Conservation (phyloP, 2,329 filamentous ascomycete species). For the Ploettnerulaceae sp. region DNA sequence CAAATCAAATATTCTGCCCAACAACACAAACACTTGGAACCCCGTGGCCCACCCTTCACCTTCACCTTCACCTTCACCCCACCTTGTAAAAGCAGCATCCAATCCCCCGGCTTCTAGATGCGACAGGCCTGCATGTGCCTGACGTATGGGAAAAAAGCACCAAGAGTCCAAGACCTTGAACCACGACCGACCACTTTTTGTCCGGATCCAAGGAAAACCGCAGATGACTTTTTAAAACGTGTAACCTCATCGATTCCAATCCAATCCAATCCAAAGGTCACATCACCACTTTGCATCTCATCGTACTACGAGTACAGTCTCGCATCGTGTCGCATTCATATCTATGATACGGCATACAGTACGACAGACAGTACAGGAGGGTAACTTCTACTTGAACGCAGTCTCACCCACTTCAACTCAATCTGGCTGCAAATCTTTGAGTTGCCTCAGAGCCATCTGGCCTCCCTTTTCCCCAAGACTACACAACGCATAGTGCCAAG, state of each 20-base stretch:
- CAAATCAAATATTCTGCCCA: too few species aligned
- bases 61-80: not conserved
- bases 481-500: too few species aligned
- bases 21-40: too few species aligned
- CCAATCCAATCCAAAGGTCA: too few species aligned
- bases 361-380: too few species aligned
- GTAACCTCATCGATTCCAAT: conserved; percentile 3
- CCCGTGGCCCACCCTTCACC: too few species aligned
- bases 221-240: conserved; percentile 15
- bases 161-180: too few species aligned
- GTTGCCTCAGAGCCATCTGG: not conserved
- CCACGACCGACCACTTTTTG: not conserved
- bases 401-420: not conserved
- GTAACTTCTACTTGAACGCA: not conserved
- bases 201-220: conserved; percentile 3
- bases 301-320: not conserved
- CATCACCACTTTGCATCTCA: too few species aligned
- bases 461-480: too few species aligned
- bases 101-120: conserved; percentile 8
- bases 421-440: not conserved
- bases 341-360: too few species aligned
- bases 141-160: conserved; percentile 19
- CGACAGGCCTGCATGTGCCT: conserved; percentile 12
- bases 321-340: too few species aligned
- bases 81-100: conserved; percentile 11